phyloP scores from a whole-genome alignment of 306 rosid species.

The Inga leiocalycina region DNA sequence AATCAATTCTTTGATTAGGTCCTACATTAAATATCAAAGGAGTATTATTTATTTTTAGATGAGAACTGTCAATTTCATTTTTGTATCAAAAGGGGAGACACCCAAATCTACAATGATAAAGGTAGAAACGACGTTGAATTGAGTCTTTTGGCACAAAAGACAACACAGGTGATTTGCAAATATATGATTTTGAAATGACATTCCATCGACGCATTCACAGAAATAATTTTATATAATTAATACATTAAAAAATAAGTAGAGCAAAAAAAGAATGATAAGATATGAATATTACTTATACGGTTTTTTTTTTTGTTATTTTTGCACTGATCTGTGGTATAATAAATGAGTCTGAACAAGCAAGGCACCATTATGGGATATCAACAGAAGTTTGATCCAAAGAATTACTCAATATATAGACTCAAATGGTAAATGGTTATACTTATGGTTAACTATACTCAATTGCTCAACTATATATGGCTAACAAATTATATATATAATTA shows the following conservation, averaged over 20 bases:
- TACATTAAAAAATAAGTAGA: neutral
- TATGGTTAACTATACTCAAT: neutral
- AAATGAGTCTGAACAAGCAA: neutral
- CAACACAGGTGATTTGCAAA: conserved; percentile 16
- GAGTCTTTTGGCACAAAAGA: neutral
- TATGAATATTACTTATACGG: neutral
- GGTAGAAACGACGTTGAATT: conserved; percentile 2
- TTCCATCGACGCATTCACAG: neutral
- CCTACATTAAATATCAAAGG: too few species aligned
- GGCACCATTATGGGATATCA: neutral
- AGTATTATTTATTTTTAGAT: neutral
- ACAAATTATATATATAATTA: neutral
- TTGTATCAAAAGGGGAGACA: neutral
- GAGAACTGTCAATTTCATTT: conserved; percentile 22
- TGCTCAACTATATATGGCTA: neutral
- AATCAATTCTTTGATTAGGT: fast-evolving
- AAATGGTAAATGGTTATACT: neutral
- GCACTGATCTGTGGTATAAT: neutral
- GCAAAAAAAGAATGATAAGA: neutral
- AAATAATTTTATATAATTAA: neutral
- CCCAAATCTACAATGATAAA: conserved; percentile 14
- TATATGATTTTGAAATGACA: neutral
- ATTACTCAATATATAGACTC: neutral
- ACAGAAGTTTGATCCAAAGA: neutral
- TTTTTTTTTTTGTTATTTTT: too few species aligned